Evolutionary conservation across 129 eudicot genomes (phyloP), one percentile per base, ranked within the genome.

Genomic region (Flaveria trinervia): DNA sequence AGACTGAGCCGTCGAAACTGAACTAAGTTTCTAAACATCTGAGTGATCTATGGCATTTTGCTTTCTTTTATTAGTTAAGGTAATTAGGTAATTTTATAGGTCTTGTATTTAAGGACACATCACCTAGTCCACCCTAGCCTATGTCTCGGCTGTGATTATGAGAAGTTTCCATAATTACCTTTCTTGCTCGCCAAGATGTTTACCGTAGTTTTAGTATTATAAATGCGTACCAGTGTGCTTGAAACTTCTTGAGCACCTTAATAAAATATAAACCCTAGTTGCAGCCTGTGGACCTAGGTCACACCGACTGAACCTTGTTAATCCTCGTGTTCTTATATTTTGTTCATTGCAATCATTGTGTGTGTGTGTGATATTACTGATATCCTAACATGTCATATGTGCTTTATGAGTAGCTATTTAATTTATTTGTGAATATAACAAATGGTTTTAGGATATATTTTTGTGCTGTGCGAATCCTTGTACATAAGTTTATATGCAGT

Each of bases 401-500:
- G 52, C 36, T 11, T 17, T 51, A 20, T 39, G 22, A 51, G 66
- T 66, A 51, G 55, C 54, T 57, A 8, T 14, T 73, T 30, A 30
- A 30, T 30, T 65, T 76, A 30, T 17, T 7, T 49, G 72, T 28
- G 50, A 65, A n/a, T 65, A 26, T 44, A 1, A 30, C 59, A 15
- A 23, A 43, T 44, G 78, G 41, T 13, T 41, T 45, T 44, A 73
- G 57, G 69, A 44, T 12, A 16, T n/a, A 28, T 61, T 65, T 75
- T 64, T 5, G 50, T 49, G 72, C 72, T 18, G 23, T 36, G 26
- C 36, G 44, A 62, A 62, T 76, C 23, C 41, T 65, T 46, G 36
- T 75, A 65, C 62, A 41, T 60, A 75, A 66, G 80, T 65, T 52
- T 51, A 76, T 50, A 43, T 39, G 2, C 51, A 64, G 54, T 65